These are phyloP conservation scores for Pelargonium cotyledonis DNA, from an alignment of 441 rosid genomes.

Conservation along the genomic window DNA sequence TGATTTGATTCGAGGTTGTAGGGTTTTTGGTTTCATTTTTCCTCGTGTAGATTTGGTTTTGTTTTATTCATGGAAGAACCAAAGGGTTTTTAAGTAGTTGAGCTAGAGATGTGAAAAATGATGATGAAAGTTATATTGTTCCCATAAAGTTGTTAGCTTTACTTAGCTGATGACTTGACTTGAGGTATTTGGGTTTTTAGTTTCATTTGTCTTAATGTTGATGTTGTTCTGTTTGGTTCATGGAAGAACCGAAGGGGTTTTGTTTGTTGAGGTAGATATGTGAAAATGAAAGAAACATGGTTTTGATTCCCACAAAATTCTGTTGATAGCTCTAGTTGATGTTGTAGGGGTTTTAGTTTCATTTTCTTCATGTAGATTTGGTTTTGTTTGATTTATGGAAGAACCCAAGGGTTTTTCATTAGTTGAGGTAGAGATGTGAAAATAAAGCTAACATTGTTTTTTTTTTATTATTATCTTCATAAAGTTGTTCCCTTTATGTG, in stretches of 20 bases:
- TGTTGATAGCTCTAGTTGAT: neutral
- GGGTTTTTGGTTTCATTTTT: neutral
- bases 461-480: no score
- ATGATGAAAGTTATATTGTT: no score
- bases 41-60: neutral
- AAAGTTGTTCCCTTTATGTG: no score
- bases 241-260: no score
- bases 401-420: neutral
- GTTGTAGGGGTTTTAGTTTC: neutral
- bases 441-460: no score
- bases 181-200: no score
- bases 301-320: neutral
- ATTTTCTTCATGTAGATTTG: neutral
- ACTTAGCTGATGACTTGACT: no score
- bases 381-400: neutral
- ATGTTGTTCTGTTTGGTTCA: no score
- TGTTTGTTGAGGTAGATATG: no score
- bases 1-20: neutral
- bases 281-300: neutral
- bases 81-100: neutral
- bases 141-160: no score
- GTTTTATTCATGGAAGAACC: neutral
- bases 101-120: neutral
- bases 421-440: neutral
- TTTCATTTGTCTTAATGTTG: no score